Evolutionary conservation across 805 yeast species (phyloP).

Genomic region (Metschnikowia lunata): DNA sequence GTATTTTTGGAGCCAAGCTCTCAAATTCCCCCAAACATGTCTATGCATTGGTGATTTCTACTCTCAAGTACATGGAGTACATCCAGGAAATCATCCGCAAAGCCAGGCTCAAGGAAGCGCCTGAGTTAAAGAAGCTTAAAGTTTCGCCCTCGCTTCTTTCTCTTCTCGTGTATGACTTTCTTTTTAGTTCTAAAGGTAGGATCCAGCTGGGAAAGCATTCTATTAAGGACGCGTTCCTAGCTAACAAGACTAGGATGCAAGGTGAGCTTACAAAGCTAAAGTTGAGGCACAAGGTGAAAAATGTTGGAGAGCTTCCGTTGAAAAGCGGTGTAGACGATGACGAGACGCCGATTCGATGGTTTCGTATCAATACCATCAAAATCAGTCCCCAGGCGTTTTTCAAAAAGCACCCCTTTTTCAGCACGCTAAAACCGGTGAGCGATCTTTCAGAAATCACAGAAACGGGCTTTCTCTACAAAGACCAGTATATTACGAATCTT

Average conservation of each 20-base stretch:
- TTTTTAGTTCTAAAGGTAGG: conserved; percentile 71
- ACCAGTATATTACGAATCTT: conserved; percentile 66
- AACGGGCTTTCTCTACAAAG: conserved; percentile 65
- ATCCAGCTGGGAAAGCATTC: conserved; percentile 88
- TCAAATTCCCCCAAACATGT: conserved; percentile 72
- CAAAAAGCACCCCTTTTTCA: conserved; percentile 33
- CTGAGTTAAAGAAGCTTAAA: conserved; percentile 36
- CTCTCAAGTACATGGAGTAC: conserved; percentile 66
- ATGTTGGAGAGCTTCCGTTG: conserved; percentile 44
- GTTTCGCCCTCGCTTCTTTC: conserved; percentile 52
- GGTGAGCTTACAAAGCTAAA: conserved; percentile 80
- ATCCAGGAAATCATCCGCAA: conserved; percentile 60
- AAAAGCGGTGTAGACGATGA: conserved; percentile 44
- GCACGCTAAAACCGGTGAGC: conserved; percentile 43
- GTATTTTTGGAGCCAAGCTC: conserved; percentile 35
- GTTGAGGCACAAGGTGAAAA: conserved; percentile 61
- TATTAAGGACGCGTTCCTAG: conserved; percentile 72
- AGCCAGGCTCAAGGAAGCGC: conserved; percentile 56
- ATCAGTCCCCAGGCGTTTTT: conserved; percentile 37
- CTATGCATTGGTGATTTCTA: conserved; percentile 76
- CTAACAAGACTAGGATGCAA: conserved; percentile 73
- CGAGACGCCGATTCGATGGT: conserved; percentile 77
- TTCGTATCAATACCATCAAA: conserved; percentile 65
- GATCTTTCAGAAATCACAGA: conserved; percentile 37
- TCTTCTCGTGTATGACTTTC: conserved; percentile 74